Conservation (phyloP, 371 early-diverging fungal genomes). For the Sporodiniella umbellata region DNA sequence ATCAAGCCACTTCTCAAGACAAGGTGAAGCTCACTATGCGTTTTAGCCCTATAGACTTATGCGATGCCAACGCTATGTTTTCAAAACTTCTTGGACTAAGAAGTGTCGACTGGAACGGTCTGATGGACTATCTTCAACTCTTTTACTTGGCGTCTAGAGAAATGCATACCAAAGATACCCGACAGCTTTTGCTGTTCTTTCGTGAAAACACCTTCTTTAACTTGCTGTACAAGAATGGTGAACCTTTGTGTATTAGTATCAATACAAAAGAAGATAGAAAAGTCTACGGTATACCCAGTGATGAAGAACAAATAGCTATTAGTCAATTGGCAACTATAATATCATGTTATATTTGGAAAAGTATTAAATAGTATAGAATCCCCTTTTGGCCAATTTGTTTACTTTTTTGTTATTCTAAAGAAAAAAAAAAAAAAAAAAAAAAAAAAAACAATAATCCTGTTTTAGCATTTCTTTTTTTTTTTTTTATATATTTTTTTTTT, state of each 20-base stretch:
- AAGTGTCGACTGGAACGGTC: slow-evolving; percentile 29
- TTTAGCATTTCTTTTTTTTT: background rate
- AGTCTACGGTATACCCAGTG: background rate
- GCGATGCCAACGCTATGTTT: slow-evolving; percentile 16
- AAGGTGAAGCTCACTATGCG: slow-evolving; percentile 5
- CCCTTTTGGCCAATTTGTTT: background rate
- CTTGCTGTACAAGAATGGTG: slow-evolving; percentile 11
- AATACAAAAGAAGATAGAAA: slow-evolving; percentile 12
- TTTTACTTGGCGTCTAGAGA: slow-evolving; percentile 37
- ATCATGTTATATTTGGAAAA: slow-evolving; percentile 37
- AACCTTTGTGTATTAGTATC: slow-evolving; percentile 4
- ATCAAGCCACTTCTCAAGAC: slow-evolving; percentile 15
- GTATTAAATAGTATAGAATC: background rate
- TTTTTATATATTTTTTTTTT: background rate
- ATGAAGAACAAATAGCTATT: slow-evolving; percentile 19
- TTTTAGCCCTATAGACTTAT: slow-evolving; percentile 21
- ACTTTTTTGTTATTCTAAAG: background rate
- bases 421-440: background rate
- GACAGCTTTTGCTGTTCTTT: slow-evolving; percentile 33
- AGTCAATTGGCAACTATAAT: slow-evolving; percentile 24
- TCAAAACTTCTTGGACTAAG: slow-evolving; percentile 22
- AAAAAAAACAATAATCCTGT: background rate
- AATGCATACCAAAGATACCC: slow-evolving; percentile 9
- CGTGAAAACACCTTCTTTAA: slow-evolving; percentile 31
- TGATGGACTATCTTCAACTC: slow-evolving; percentile 25